Conservation (phyloP, 495 filamentous ascomycete genomes). For the Gamarada debralockiae region DNA sequence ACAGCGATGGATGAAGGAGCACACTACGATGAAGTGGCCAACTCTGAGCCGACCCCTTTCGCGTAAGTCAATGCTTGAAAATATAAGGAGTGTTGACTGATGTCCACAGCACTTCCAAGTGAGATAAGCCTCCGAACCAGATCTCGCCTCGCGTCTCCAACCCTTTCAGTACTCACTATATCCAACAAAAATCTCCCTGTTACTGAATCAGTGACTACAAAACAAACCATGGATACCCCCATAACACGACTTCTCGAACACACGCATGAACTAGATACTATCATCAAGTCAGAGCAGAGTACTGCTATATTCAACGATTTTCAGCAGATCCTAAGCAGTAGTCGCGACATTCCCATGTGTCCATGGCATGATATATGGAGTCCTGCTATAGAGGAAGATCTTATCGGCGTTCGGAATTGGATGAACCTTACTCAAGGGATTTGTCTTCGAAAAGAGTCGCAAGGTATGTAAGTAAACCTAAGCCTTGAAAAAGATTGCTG, state of each 20-base stretch:
- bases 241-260: background rate
- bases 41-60: background rate
- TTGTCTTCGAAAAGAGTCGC: background rate
- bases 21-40: background rate
- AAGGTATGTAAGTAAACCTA: background rate
- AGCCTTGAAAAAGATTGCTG: too few species aligned
- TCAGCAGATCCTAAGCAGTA: background rate
- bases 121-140: slow-evolving; percentile 1
- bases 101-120: background rate
- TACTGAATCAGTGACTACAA: background rate
- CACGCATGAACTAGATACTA: background rate
- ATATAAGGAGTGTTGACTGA: background rate
- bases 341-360: background rate
- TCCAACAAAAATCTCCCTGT: background rate
- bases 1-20: slow-evolving; percentile 5
- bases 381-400: background rate
- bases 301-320: background rate
- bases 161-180: background rate
- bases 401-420: background rate
- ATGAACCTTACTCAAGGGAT: slow-evolving; percentile 1
- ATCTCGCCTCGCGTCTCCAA: background rate
- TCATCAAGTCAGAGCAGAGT: background rate
- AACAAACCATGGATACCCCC: background rate
- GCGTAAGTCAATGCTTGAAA: background rate
- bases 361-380: background rate